Evolutionary conservation across 345 rosid genomes (phyloP).

Genomic region (Camelina sativa): DNA sequence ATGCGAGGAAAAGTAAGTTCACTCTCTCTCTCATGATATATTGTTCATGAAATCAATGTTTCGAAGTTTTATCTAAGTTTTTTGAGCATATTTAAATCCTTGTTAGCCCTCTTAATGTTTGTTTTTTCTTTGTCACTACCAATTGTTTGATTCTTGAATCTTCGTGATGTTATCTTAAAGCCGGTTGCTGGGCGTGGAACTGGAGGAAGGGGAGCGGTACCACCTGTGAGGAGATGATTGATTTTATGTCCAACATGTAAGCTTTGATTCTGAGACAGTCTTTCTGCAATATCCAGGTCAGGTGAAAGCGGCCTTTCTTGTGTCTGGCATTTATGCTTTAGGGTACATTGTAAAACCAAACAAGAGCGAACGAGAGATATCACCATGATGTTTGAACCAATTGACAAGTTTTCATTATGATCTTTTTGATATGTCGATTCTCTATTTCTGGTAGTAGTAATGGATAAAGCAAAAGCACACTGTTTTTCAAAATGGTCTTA

Average conservation of each 20-base stretch:
- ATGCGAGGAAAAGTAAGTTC: constrained; percentile 94
- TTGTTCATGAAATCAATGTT: not conserved
- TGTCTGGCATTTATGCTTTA: constrained; percentile 33
- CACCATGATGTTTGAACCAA: constrained; percentile 19
- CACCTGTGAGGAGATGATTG: constrained; percentile 78
- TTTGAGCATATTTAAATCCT: not conserved
- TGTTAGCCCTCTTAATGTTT: not conserved
- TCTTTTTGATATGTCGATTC: not conserved
- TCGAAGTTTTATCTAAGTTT: constrained; percentile 9
- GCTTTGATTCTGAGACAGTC: constrained; percentile 31
- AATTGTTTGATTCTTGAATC: constrained; percentile 23
- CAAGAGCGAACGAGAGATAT: constrained; percentile 29
- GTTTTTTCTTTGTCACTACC: constrained; percentile 24
- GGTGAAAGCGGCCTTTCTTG: constrained; percentile 30
- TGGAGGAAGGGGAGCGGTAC: constrained; percentile 79
- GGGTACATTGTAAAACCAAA: constrained; percentile 34
- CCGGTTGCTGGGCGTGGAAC: constrained; percentile 88
- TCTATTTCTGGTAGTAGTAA: constrained; percentile 16
- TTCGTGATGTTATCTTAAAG: constrained; percentile 37
- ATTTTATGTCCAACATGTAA: constrained; percentile 4
- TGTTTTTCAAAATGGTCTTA: not conserved
- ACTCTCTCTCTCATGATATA: not conserved
- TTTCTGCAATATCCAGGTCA: constrained; percentile 22
- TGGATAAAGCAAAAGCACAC: not conserved
- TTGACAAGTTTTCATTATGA: constrained; percentile 12